Evolutionary conservation across 2,329 filamentous ascomycete genomes (phyloP), one percentile per base, ranked within the genome.

Genomic region (Xylaria hypoxylon): DNA sequence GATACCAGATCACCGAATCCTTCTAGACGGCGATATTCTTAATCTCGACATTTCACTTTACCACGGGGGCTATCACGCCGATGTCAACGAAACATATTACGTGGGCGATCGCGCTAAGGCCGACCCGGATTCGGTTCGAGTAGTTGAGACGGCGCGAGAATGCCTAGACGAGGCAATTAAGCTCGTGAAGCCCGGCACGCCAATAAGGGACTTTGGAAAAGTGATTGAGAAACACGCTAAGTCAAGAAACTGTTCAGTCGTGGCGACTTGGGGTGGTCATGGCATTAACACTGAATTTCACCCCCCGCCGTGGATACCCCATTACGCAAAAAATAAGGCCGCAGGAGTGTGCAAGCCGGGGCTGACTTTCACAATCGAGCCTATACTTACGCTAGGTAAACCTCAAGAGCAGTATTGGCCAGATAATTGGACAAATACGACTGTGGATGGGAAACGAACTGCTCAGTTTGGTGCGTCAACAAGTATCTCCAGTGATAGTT

Each of bases 361-460:
- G 57, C 97, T 97, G 93, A 97, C 94, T 71, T 99, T 99, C 76
- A 99, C 96, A 0, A 99, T 99, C 68, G 96, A 99, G 83, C 96
- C 96, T n/a, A 99, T 99, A 94, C 93, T 99, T 77, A 94, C 93
- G 45, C 80, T 97, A 60, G 96, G 96, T 60, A 94, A 92, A 66
- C 92, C 97, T 79, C 89, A 89, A 69, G 96, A 99, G 77, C 91
- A 95, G 78, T 98, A 93, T 0, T 99, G 96, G 96, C 96, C 96
- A 0, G 96, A 99, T 78, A 92, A 98, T 82, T 99, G 96, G 96
- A 99, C 96, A 0, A 97, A 94, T 80, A 92, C 92, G 3, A 99
- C 96, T 0, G 87, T 90, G 62, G 96, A 99, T 78, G 96, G 96
- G 58, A 92, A 91, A 79, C 84, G 88, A 77, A 97, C 94, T 17